phyloP scores from a whole-genome alignment of 192 early-diverging fungal species.

The Coemansia sp. region DNA sequence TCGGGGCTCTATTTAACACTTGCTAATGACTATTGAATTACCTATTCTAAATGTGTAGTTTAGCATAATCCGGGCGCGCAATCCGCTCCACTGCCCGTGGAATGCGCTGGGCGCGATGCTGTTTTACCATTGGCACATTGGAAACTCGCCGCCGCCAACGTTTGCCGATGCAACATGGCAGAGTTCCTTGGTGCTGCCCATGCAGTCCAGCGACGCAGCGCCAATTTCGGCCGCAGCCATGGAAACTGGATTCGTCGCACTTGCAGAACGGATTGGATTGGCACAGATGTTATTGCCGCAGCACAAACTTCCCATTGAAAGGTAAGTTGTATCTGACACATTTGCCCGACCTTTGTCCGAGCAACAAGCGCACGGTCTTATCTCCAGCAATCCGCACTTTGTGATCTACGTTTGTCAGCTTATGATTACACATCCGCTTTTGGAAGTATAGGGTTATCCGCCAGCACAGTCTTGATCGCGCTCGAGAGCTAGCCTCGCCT shows the following conservation, averaged over 20 bases:
- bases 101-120: conserved; percentile 44
- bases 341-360: neutral
- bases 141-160: conserved; percentile 25
- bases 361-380: neutral
- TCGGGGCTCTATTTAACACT: neutral
- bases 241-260: conserved; percentile 16
- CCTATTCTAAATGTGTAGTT: conserved; percentile 31
- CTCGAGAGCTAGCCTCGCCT: conserved; percentile 14
- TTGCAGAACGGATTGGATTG: conserved; percentile 24
- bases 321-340: conserved; percentile 17
- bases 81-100: conserved; percentile 47
- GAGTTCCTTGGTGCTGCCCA: conserved; percentile 28
- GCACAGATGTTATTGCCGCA: conserved; percentile 36
- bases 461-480: conserved; percentile 28
- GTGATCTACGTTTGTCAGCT: too few species aligned
- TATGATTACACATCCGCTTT: neutral
- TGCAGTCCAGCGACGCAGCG: conserved; percentile 8
- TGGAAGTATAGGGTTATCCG: conserved; percentile 36
- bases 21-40: neutral
- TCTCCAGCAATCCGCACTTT: neutral
- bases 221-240: conserved; percentile 4
- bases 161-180: conserved; percentile 44
- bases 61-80: conserved; percentile 50
- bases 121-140: conserved; percentile 51
- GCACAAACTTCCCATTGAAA: conserved; percentile 38